A percentile compares a stretch with the other conserved stretches of the same genome.
These are phyloP conservation scores for Quillaja saponaria DNA, from an alignment of 306 rosid species.

Conservation along the genomic window DNA sequence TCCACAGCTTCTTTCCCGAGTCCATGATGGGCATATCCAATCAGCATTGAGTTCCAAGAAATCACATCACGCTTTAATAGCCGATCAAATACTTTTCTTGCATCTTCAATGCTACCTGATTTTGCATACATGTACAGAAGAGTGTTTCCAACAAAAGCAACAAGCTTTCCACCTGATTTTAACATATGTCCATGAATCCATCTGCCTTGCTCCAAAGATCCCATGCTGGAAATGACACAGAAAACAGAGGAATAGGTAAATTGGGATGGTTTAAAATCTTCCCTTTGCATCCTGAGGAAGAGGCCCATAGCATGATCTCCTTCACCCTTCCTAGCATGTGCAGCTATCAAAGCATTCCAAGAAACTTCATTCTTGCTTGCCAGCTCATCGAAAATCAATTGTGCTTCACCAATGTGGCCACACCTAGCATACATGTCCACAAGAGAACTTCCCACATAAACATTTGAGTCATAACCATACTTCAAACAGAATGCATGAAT, in stretches of 20 bases:
- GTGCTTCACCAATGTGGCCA: slow-evolving; percentile 43
- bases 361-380: slow-evolving; percentile 47
- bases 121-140: slow-evolving; percentile 60
- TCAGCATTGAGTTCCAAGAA: slow-evolving; percentile 54
- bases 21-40: slow-evolving; percentile 59
- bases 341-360: slow-evolving; percentile 53
- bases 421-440: slow-evolving; percentile 57
- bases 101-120: slow-evolving; percentile 51
- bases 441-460: slow-evolving; percentile 55
- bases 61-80: slow-evolving; percentile 39
- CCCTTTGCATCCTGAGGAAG: slow-evolving; percentile 48
- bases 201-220: slow-evolving; percentile 52
- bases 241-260: slow-evolving; percentile 48
- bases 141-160: slow-evolving; percentile 49
- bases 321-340: slow-evolving; percentile 42
- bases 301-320: slow-evolving; percentile 42
- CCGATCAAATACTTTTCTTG: slow-evolving; percentile 43
- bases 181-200: slow-evolving; percentile 50
- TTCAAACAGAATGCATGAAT: slow-evolving; percentile 45
- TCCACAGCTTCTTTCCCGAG: slow-evolving; percentile 54
- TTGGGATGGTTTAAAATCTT: slow-evolving; percentile 38
- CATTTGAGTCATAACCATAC: slow-evolving; percentile 36
- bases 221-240: slow-evolving; percentile 34
- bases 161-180: slow-evolving; percentile 40
- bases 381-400: slow-evolving; percentile 37